Evolutionary conservation across 164 flowering plant species (phyloP), one percentile per base, ranked within the genome.

Genomic region (Magnolia sinica): DNA sequence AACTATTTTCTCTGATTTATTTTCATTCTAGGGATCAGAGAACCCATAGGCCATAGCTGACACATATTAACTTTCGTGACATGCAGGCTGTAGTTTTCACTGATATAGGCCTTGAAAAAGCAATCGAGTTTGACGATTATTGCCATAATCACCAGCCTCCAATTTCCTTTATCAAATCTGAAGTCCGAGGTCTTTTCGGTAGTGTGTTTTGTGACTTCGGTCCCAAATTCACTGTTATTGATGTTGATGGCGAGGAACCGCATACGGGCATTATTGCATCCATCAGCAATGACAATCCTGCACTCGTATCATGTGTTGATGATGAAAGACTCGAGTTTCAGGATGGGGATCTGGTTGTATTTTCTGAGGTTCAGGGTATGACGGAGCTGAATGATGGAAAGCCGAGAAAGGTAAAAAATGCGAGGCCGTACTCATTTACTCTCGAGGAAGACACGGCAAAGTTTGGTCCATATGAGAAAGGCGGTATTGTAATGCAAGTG

Each of bases 241-340:
- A 93, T 86, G 91, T 91, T 72, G 94, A 93, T 83, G 97, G 96
- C n/a, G 90, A 93, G 79, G 97, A 93, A 50, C 96, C 97, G 22
- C 93, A 88, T 78, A 85, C 94, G 1, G 97, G 96, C 59, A 93
- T 93, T 23, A 84, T 93, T 86, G 96, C 96, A 63, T 93, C 96
- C 65, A 89, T 93, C 64, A 89, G 91, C 87, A 93, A 91, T 83
- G 96, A 89, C 79, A 86, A 85, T 73, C 92, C 96, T 72, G 90
- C 96, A 8, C 88, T 91, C 19, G 86, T 93, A 5, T 85, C 96
- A 19, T 93, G 93, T 83, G 91, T 93, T 78, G 96, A 93, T 83
- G 96, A 93, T 82, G 98, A 91, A 71, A 85, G 95, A 77, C 88
- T 91, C 50, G 96, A 91, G 81, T 93, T 93, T 85, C 91, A 93